phyloP scores from a whole-genome alignment of 129 eudicot species.

The Tanacetum coccineum region DNA sequence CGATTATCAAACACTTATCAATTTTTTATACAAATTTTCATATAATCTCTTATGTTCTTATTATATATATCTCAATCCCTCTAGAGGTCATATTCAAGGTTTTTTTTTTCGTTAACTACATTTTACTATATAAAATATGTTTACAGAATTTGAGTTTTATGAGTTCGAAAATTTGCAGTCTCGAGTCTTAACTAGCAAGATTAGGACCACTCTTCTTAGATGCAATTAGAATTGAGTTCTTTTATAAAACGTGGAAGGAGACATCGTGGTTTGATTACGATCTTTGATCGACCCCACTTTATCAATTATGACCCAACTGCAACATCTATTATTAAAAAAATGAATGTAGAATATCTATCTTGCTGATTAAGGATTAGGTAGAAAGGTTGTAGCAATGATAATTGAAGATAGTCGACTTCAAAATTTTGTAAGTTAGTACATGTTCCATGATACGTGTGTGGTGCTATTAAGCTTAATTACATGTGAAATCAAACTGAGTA shows the following conservation, averaged over 20 bases:
- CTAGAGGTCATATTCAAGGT: not conserved
- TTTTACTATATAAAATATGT: not conserved
- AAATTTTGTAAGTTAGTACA: too few species aligned
- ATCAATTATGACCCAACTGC: conserved; percentile 8
- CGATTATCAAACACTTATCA: too few species aligned
- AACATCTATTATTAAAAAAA: not conserved
- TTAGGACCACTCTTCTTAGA: conserved; percentile 2
- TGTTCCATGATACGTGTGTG: too few species aligned
- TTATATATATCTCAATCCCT: not conserved
- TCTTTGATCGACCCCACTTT: not conserved
- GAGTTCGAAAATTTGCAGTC: not conserved
- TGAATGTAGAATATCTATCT: not conserved
- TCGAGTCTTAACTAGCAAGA: not conserved
- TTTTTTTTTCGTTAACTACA: not conserved
- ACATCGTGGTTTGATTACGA: not conserved
- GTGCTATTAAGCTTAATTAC: too few species aligned
- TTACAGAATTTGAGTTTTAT: not conserved
- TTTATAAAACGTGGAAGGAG: not conserved
- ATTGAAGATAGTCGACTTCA: too few species aligned
- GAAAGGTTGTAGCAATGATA: too few species aligned
- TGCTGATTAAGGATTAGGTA: not conserved
- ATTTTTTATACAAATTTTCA: too few species aligned
- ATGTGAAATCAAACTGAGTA: too few species aligned
- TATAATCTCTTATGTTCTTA: too few species aligned
- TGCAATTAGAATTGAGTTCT: not conserved